A percentile compares a stretch with the other conserved stretches of the same genome.
Conservation (phyloP, 495 filamentous ascomycete genomes). For the Friedmanniomyces endolithicus region DNA sequence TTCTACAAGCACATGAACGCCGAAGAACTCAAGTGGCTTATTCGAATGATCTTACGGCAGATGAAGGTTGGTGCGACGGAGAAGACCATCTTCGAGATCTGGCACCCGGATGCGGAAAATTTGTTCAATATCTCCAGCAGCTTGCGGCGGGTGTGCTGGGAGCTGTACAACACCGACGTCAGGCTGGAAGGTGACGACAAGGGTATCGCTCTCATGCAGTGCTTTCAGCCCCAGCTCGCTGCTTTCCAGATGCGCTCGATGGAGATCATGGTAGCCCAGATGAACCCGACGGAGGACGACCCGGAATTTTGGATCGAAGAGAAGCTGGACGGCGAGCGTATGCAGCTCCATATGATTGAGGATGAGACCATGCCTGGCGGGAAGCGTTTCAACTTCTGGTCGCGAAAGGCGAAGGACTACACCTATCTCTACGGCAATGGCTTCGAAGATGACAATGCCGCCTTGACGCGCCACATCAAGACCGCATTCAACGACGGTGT, state of each 20-base stretch:
- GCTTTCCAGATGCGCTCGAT: slow-evolving; percentile 88
- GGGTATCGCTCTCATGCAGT: slow-evolving; percentile 76
- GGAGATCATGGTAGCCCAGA: slow-evolving; percentile 62
- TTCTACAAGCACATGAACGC: slow-evolving; percentile 91
- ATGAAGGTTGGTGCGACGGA: slow-evolving; percentile 98
- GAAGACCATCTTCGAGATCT: slow-evolving; percentile 77
- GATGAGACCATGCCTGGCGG: slow-evolving; percentile 57
- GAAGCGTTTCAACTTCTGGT: slow-evolving; percentile 78
- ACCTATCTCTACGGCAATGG: slow-evolving; percentile 82
- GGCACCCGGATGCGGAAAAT: slow-evolving; percentile 86
- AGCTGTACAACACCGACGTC: slow-evolving; percentile 65
- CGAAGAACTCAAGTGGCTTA: slow-evolving; percentile 84
- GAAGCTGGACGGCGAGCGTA: slow-evolving; percentile 91
- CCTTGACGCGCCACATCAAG: slow-evolving; percentile 67
- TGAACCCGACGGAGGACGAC: slow-evolving; percentile 58
- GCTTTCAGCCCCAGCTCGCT: slow-evolving; percentile 92
- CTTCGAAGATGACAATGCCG: slow-evolving; percentile 61
- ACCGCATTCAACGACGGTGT: slow-evolving; percentile 69
- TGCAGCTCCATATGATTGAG: slow-evolving; percentile 87
- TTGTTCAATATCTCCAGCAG: slow-evolving; percentile 87
- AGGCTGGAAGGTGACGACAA: slow-evolving; percentile 63
- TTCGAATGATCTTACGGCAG: slow-evolving; percentile 86
- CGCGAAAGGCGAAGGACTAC: slow-evolving; percentile 91
- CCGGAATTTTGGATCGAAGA: slow-evolving; percentile 91
- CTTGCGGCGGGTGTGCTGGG: slow-evolving; percentile 88